Evolutionary conservation across 495 filamentous ascomycete genomes (phyloP).

Genomic region (Thermothielavioides terrestris): DNA sequence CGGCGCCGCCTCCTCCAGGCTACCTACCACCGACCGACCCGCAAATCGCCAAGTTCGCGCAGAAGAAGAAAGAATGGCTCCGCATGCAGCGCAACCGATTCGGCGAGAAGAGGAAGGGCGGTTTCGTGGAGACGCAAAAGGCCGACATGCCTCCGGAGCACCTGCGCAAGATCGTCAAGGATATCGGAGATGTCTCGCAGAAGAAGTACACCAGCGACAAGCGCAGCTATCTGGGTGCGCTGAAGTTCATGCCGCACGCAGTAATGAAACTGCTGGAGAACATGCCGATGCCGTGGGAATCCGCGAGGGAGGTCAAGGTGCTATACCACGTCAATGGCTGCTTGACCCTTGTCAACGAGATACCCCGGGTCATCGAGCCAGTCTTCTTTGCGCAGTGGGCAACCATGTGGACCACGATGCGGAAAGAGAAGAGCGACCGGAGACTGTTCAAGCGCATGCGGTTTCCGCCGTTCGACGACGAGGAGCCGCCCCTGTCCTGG

Average conservation of each 20-base stretch:
- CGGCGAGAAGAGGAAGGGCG: slow-evolving; percentile 91
- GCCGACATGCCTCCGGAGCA: slow-evolving; percentile 98
- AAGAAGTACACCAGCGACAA: slow-evolving; percentile 99
- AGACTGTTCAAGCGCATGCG: slow-evolving; percentile 98
- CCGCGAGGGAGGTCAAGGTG: slow-evolving; percentile 89
- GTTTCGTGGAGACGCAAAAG: slow-evolving; percentile 96
- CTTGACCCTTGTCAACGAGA: slow-evolving; percentile 94
- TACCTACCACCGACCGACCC: slow-evolving; percentile 79
- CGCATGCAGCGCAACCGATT: slow-evolving; percentile 87
- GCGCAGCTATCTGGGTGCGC: slow-evolving; percentile 89
- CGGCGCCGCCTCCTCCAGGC: slow-evolving; percentile 81
- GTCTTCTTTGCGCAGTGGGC: slow-evolving; percentile 99
- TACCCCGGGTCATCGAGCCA: slow-evolving; percentile 92
- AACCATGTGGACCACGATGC: slow-evolving; percentile 98
- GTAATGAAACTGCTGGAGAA: slow-evolving; percentile 98
- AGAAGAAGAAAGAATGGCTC: slow-evolving; percentile 99
- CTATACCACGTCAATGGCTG: slow-evolving; percentile 98
- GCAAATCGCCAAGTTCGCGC: slow-evolving; percentile 85
- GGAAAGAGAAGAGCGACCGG: slow-evolving; percentile 93
- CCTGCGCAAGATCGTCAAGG: slow-evolving; percentile 93
- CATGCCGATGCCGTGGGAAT: slow-evolving; percentile 99
- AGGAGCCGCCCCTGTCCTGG: slow-evolving; percentile 95
- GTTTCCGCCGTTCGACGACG: slow-evolving; percentile 97
- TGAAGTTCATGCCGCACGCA: slow-evolving; percentile 99
- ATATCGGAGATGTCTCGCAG: slow-evolving; percentile 98